Conservation (phyloP, 2,329 filamentous ascomycete genomes). For the Juglanconis oblonga region DNA sequence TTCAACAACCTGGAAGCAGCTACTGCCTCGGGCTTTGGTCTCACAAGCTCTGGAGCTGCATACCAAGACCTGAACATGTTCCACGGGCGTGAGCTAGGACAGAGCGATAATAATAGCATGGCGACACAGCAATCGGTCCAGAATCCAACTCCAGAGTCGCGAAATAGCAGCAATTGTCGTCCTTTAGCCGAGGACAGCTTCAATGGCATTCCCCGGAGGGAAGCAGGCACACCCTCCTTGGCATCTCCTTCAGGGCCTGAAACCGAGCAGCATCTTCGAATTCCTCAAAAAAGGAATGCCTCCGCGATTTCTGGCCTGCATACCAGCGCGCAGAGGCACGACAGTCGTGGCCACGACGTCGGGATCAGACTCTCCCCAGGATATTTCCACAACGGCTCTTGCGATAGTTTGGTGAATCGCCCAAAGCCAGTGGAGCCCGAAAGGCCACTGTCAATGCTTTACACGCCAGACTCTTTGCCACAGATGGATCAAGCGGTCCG, state of each 20-base stretch:
- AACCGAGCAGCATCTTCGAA: background rate
- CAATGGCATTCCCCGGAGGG: background rate
- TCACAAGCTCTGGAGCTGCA: background rate
- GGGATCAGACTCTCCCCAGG: too few relatives aligned
- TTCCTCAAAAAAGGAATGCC: constrained; percentile 13
- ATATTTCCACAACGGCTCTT: background rate
- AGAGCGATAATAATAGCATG: background rate
- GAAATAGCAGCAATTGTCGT: background rate
- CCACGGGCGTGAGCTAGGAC: background rate
- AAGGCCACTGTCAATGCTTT: constrained; percentile 28
- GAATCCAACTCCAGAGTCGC: constrained; percentile 6
- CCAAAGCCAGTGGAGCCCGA: constrained; percentile 1
- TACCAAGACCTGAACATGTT: background rate
- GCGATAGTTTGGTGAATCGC: background rate
- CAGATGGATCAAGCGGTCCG: constrained; percentile 39
- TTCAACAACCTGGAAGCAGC: constrained; percentile 46
- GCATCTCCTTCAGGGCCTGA: background rate
- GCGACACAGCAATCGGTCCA: constrained; percentile 1
- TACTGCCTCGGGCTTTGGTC: constrained; percentile 17
- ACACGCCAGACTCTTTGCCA: constrained; percentile 21
- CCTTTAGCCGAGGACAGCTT: background rate
- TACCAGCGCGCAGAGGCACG: too few relatives aligned
- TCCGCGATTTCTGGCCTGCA: background rate
- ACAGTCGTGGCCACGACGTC: too few relatives aligned
- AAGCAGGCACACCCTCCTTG: background rate